Evolutionary conservation across 148 eudicot species (phyloP), one percentile per base, ranked within the genome.

Genomic region (Rhododendron vialii): DNA sequence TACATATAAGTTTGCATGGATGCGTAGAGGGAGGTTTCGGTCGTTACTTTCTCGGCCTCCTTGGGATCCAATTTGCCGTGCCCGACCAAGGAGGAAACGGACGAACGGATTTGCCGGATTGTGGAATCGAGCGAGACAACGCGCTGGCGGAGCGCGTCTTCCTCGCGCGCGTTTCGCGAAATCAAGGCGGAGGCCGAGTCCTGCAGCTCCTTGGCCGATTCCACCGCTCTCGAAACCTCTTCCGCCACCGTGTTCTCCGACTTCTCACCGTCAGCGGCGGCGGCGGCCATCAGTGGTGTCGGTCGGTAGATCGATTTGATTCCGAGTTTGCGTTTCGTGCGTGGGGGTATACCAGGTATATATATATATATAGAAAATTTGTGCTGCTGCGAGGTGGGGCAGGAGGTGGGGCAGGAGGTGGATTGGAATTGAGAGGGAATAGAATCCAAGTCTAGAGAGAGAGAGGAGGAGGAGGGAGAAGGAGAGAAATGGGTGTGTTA

Each of bases 181-280:
- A 94, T 92, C 83, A 93, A 89, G 12, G 95, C 88, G 7, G 98
- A 55, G 1, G 99, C 95, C 24, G 92, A 67, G 24, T 96, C 99
- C 87, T 96, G 98, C 90, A 96, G 79, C 91, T 95, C 99, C 85
- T 94, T 96, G 2, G 93, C 95, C 59, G 91, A 91, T 76, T 95
- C 99, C 73, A 90, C 89, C 41, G 91, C 87, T 81, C 82, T 86
- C 51, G 88, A 89, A 5, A 91, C 95, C 88, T 94, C 92, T 51
- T 92, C 94, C 71, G 85, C 93, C 53, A 89, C 85, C 65, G 48
- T 71, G 13, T 71, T 48, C 83, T 84, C 86, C 51, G 86, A 84
- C 36, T 45, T 85, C 74, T 77, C 88, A 75, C 80, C 83, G 75
- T 41, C 83, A 3, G 47, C 76, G 35, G 63, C 61, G 47, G 63